Base-by-base conservation (phyloP, 1,284 basidiomycete species). In the Sporisorium reilianum region DNA sequence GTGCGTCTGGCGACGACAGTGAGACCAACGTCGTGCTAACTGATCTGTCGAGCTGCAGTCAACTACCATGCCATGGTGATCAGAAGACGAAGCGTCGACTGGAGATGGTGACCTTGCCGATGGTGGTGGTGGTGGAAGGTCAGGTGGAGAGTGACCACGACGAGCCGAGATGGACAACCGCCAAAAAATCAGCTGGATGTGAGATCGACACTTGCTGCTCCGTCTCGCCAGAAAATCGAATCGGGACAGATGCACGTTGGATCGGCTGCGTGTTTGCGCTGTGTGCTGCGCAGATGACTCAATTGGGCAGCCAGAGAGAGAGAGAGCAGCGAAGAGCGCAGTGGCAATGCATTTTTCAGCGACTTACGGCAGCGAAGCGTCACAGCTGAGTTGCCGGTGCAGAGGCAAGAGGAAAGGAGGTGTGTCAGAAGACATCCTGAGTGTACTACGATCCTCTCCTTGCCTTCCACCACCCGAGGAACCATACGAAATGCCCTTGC, bases 401-500 rank as follows among this genome's bases (percentile, higher is more conserved):
- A 18, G 16, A 28, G 11, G 28, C 16, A n/a, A 30, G 14, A 11
- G 26, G 16, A 10, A 46, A 45, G 44, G 7, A 12, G 36, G 4
- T 38, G 12, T 48, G 46, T 48, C 46, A 30, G 11, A 30, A 48
- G 46, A 30, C 46, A 48, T 30, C n/a, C 46, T n/a, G n/a, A n/a
- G n/a, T n/a, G n/a, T n/a, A n/a, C n/a, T n/a, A n/a, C n/a, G n/a
- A 48, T 5, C 14, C 6, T 30, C n/a, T 20, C n/a, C n/a, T n/a
- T n/a, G n/a, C 32, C 32, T 34, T 10, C 23, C 23, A 22, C 25
- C 1, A 18, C 14, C 11, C 10, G 20, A 41, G 20, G 20, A 55
- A 10, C 28, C 20, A 30, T 32, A 25, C 49, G 64, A 22, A 5
- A 75, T 75, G 72, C 72, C 67, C 23, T 52, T 85, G 26, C 54